Percentiles rank a stretch among this genome's conserved stretches.
Conservation (phyloP, 345 rosid species). For the Hypericum perforatum region DNA sequence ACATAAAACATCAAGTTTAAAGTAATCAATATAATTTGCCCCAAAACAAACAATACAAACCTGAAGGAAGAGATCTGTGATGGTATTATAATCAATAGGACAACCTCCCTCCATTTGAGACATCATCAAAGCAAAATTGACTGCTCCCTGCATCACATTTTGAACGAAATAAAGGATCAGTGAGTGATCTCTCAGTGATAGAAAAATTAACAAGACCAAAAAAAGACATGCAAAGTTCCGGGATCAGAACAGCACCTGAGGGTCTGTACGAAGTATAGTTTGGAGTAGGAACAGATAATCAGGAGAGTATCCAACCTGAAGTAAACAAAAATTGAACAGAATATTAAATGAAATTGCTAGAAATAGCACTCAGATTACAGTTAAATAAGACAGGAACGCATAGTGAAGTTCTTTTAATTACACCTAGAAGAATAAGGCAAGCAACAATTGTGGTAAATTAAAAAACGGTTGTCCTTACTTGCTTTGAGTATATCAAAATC, state of each 20-base stretch:
- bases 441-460: background rate
- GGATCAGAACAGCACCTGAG: slow-evolving; percentile 46
- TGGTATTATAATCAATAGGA: slow-evolving; percentile 91
- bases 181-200: too few relatives aligned
- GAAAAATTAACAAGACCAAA: too few relatives aligned
- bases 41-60: slow-evolving; percentile 25
- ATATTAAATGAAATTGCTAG: background rate
- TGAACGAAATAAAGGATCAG: slow-evolving; percentile 5
- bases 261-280: slow-evolving; percentile 95
- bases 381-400: too few relatives aligned
- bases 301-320: slow-evolving; percentile 92
- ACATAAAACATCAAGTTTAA: background rate
- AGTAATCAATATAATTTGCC: background rate
- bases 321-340: slow-evolving; percentile 5
- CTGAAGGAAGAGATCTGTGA: slow-evolving; percentile 99
- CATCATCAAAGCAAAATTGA: slow-evolving; percentile 98
- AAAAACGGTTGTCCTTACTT: slow-evolving; percentile 32
- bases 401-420: too few relatives aligned
- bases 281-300: slow-evolving; percentile 97
- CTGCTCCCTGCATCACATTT: slow-evolving; percentile 65
- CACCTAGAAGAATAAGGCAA: background rate
- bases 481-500: slow-evolving; percentile 84
- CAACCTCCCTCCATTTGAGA: slow-evolving; percentile 99
- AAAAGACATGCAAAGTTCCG: background rate
- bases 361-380: too few relatives aligned